Base-by-base conservation (phyloP, 345 rosid genomes). In the Mangifera indica region DNA sequence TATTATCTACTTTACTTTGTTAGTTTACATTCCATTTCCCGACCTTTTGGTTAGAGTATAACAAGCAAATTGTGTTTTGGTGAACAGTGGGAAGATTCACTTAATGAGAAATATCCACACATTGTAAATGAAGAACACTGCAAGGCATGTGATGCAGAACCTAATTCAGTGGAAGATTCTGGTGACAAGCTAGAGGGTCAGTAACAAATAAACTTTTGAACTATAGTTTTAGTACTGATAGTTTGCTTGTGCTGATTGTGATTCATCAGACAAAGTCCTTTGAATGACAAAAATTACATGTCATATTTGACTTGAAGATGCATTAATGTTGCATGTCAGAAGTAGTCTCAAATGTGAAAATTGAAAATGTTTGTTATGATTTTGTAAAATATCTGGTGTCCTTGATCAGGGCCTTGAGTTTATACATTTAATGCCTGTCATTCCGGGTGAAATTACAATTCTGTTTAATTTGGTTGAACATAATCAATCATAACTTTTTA, bases 61-160 rank as follows among this genome's bases (percentile, higher is more conserved):
- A 45, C 58, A 10, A 52, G 24, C 18, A 57, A 69, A 60, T n/a
- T 10, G 18, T 63, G 49, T 60, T 72, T 68, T 17, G 67, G 75
- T 63, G 63, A 64, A 52, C 29, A 95, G 98, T 95, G 96, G 92
- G 87, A 87, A 72, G 89, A 87, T 66, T 70, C 79, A 71, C 74
- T 86, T 34, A 79, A 87, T 46, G 94, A 85, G 77, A 93, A 84
- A 68, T 96, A 96, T 84, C 97, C 95, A 3, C 99, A 96, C 77
- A 76, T 96, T 60, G 95, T 96, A 52, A 75, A 89, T 63, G 93
- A 93, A 86, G 99, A 96, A 76, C 93, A 70, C 72, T 96, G 97
- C 81, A 88, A 89, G 81, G 87, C 97, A 49, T 77, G 77, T 67
- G 93, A 86, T 72, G 57, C 76, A 20, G 86, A 80, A 24, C 75